Conservation (phyloP, 2,329 filamentous ascomycete species). For the Microcyclospora pomicola region DNA sequence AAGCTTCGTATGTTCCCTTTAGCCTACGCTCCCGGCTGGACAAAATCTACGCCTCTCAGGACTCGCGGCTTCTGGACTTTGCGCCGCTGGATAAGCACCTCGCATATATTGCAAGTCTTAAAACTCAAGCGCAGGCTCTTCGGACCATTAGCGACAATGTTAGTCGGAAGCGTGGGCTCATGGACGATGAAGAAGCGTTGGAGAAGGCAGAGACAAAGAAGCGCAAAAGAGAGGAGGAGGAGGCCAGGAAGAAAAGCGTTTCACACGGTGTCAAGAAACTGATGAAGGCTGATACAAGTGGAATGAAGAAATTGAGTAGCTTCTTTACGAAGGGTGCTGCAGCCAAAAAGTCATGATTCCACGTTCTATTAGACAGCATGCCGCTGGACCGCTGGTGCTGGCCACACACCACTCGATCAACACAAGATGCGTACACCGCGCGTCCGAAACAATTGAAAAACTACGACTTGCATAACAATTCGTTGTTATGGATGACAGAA, state of each 20-base stretch:
- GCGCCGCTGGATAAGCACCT: conserved; percentile 57
- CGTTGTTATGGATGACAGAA: too few species aligned
- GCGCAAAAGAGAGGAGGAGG: conserved; percentile 74
- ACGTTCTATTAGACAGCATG: too few species aligned
- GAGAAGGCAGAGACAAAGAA: conserved; percentile 60
- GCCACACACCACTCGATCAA: too few species aligned
- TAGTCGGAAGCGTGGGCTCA: conserved; percentile 43
- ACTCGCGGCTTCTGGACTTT: conserved; percentile 43
- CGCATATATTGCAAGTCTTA: conserved; percentile 48
- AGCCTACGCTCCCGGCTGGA: conserved; percentile 32
- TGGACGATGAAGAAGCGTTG: conserved; percentile 53
- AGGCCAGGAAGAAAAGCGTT: conserved; percentile 67
- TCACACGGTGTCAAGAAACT: conserved; percentile 66
- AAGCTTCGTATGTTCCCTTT: conserved; percentile 44
- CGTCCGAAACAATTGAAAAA: too few species aligned
- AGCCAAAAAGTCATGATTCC: too few species aligned
- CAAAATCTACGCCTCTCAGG: conserved; percentile 25
- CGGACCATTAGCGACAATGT: conserved; percentile 57
- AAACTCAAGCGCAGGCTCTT: conserved; percentile 55
- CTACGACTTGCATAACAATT: too few species aligned
- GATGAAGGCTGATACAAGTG: conserved; percentile 77
- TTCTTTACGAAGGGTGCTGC: conserved; percentile 61
- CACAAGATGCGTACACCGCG: too few species aligned
- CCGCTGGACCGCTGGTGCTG: too few species aligned
- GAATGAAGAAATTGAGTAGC: conserved; percentile 93